Evolutionary conservation across 768 basidiomycete species (phyloP).

Genomic region (Daedalea quercina): DNA sequence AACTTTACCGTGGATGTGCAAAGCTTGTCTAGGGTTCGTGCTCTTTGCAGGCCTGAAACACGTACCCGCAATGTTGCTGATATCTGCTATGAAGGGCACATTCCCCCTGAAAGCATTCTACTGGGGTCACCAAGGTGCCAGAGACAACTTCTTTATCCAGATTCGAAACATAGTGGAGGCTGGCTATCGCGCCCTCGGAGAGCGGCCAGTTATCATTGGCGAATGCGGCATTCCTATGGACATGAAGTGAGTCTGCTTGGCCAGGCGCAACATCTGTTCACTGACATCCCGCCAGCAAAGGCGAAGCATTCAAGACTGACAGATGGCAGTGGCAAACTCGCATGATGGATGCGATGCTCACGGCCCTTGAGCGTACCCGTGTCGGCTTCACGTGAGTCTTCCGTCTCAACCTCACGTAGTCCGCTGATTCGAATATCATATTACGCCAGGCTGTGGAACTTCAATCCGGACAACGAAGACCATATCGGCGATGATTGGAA

Average conservation of each 20-base stretch:
- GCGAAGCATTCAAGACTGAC: constrained; percentile 63
- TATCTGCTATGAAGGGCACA: constrained; percentile 55
- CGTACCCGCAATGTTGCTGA: constrained; percentile 6
- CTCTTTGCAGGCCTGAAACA: constrained; percentile 20
- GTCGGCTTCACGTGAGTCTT: constrained; percentile 78
- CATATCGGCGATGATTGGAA: constrained; percentile 84
- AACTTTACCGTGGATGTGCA: constrained; percentile 92
- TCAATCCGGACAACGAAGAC: constrained; percentile 86
- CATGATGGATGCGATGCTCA: constrained; percentile 95
- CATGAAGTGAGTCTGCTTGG: constrained; percentile 62
- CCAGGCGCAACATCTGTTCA: not conserved
- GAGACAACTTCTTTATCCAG: constrained; percentile 80
- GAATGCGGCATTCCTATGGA: constrained; percentile 98
- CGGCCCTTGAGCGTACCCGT: constrained; percentile 68
- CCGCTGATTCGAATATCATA: not conserved
- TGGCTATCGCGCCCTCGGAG: constrained; percentile 65
- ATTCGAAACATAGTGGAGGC: constrained; percentile 71
- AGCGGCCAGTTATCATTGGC: constrained; percentile 80
- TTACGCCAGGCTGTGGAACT: constrained; percentile 80
- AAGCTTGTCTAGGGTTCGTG: constrained; percentile 83
- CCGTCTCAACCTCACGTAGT: not conserved
- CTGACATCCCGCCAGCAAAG: constrained; percentile 37
- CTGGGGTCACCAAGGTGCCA: constrained; percentile 78
- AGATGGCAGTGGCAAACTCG: constrained; percentile 77
- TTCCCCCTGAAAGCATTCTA: constrained; percentile 77